Percentiles rank a stretch among this genome's conserved stretches.
These are phyloP conservation scores for Aphanomyces cochlioides DNA, from an alignment of 352 stramenopile species.

Conservation along the genomic window DNA sequence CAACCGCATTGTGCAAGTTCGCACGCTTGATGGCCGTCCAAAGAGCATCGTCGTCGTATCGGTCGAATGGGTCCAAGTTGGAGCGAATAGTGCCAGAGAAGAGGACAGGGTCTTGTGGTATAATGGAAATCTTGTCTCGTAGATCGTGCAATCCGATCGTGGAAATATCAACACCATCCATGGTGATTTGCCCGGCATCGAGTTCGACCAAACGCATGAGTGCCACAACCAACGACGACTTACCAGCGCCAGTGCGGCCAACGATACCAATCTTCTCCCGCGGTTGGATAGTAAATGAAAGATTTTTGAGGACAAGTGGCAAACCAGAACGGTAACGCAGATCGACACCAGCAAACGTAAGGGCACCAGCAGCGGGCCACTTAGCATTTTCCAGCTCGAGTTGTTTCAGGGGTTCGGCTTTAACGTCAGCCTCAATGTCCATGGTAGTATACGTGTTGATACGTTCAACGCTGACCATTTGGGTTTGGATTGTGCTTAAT, in stretches of 20 bases:
- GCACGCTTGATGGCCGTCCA: constrained; percentile 60
- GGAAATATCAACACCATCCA: constrained; percentile 87
- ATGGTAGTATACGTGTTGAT: constrained; percentile 28
- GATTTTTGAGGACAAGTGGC: constrained; percentile 58
- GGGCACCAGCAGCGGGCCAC: not conserved
- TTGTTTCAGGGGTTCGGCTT: constrained; percentile 16
- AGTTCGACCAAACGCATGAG: constrained; percentile 90
- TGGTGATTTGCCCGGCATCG: constrained; percentile 60
- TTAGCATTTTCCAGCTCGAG: not conserved
- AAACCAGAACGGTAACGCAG: constrained; percentile 25
- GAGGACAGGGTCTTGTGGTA: constrained; percentile 91
- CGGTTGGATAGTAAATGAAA: constrained; percentile 74
- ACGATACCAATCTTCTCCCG: constrained; percentile 84
- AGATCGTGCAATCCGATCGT: constrained; percentile 71
- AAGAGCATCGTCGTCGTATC: constrained; percentile 60
- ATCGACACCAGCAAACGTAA: not conserved
- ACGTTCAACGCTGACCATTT: constrained; percentile 83
- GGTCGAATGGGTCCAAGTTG: constrained; percentile 87
- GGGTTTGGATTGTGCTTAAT: constrained; percentile 76
- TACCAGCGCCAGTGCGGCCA: constrained; percentile 83
- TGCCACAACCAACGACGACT: constrained; percentile 85
- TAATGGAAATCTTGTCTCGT: constrained; percentile 83
- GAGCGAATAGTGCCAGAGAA: constrained; percentile 87
- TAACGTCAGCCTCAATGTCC: constrained; percentile 18
- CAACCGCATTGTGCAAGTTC: constrained; percentile 63